Percentiles rank a stretch among this genome's conserved stretches.
These are phyloP conservation scores for Fusarium zealandicum DNA, from an alignment of 2,329 filamentous ascomycete genomes.

Conservation along the genomic window DNA sequence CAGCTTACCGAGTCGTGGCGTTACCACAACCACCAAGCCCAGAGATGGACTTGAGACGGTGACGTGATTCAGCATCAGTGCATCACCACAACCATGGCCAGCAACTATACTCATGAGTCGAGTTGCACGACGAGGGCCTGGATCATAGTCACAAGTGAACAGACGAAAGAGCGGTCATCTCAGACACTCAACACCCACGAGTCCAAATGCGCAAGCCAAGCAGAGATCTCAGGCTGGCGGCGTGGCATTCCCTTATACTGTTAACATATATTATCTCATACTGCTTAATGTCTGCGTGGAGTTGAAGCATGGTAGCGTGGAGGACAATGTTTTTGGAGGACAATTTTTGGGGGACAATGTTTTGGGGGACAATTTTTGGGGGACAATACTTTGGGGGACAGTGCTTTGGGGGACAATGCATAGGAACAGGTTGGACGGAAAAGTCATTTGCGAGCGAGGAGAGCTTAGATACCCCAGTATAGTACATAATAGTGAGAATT, in stretches of 20 bases:
- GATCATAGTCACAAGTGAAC: too few relatives aligned
- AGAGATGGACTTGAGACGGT: background rate
- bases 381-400: too few relatives aligned
- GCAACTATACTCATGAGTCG: background rate
- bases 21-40: constrained; percentile 1
- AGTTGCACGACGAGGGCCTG: background rate
- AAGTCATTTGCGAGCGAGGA: background rate
- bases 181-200: too few relatives aligned
- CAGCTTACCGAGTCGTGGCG: constrained; percentile 4
- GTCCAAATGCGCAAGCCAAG: too few relatives aligned
- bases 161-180: too few relatives aligned
- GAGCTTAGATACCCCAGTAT: constrained; percentile 1
- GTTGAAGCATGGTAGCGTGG: background rate
- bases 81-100: too few relatives aligned
- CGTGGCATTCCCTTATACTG: background rate
- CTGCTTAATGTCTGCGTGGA: background rate
- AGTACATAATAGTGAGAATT: background rate
- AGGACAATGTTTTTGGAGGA: too few relatives aligned
- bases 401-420: too few relatives aligned
- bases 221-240: too few relatives aligned
- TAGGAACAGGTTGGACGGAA: constrained; percentile 5
- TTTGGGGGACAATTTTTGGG: too few relatives aligned
- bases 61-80: background rate
- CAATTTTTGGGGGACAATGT: too few relatives aligned
- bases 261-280: background rate